Evolutionary conservation across 73 alveolate species (phyloP), one percentile per base, ranked within the genome.

Genomic region (Paramecium pentaurelia): DNA sequence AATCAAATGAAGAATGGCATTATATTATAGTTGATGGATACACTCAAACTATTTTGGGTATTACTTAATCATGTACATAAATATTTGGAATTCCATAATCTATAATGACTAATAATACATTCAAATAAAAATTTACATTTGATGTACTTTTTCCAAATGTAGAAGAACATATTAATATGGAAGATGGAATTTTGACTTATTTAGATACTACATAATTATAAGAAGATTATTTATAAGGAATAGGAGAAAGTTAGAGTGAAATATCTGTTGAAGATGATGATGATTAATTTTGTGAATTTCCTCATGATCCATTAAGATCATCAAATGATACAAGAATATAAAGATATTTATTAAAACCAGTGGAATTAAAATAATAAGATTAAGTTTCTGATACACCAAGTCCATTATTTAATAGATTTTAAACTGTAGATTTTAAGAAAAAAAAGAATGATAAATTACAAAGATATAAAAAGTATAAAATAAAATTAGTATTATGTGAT

Each of bases 401-500:
- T 64, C 84, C 84, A 64, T 64, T 64, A 32, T 64, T 64, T 64
- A 28, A 64, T 28, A 64, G 84, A 64, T 64, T 64, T 64, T 64
- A 64, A 9, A 64, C 84, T 28, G 49, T 64, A 28, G 84, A 64
- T 32, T 64, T 64, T 12, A 64, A 34, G 28, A 64, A 64, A 34
- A 64, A 27, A 12, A 64, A 64, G 28, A 64, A 32, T 12, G 84
- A 64, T 0, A 64, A 64, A 64, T 64, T 64, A 12, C 28, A 64
- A 34, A 64, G 84, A 64, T 64, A 64, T 27, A 64, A 64, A 20
- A 64, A 34, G 0, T 64, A 64, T 34, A 64, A 64, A 64, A 9
- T 64, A 5, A 64, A 64, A 34, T 28, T 64, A 12, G 84, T 64
- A 8, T 28, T 64, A 64, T 28, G 42, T 14, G 47, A 28, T 64